Conservation (phyloP, 108 stramenopile genomes). For the Pseudonitzschia delicatissima region DNA sequence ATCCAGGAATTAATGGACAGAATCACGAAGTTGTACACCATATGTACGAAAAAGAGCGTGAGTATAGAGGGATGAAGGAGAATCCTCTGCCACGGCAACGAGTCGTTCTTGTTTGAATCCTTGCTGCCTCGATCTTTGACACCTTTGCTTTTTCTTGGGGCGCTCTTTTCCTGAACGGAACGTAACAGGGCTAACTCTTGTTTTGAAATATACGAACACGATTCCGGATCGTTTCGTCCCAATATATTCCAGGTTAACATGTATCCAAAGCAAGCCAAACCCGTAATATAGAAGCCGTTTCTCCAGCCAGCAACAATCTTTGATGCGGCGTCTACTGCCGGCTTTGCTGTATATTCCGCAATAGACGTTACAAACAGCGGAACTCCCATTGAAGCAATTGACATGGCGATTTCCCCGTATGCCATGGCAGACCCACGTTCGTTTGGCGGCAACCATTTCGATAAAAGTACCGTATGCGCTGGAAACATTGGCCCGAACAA, state of each 20-base stretch:
- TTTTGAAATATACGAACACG: conserved; percentile 1
- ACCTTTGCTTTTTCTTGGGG: background rate
- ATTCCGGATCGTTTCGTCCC: conserved; percentile 3
- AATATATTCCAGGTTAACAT: background rate
- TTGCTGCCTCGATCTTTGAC: background rate
- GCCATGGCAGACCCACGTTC: conserved; percentile 11
- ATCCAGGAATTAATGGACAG: conserved; percentile 1
- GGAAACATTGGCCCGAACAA: conserved; percentile 3
- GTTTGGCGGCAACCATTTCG: conserved; percentile 1
- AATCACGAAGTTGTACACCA: conserved; percentile 1
- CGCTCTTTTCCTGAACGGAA: background rate
- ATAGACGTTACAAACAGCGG: conserved; percentile 1
- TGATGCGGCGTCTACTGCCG: background rate
- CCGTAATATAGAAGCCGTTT: background rate
- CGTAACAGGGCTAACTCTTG: background rate
- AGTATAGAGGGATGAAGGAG: background rate
- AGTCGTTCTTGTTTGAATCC: background rate
- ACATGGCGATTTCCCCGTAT: conserved; percentile 10
- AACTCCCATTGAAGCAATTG: conserved; percentile 2
- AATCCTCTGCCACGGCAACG: background rate
- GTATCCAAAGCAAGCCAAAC: conserved; percentile 1
- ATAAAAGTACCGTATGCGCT: background rate
- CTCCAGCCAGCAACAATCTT: background rate
- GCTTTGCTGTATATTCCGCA: conserved; percentile 4
- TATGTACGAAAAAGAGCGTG: background rate